phyloP scores from a whole-genome alignment of 202 grass and related monocot species.

The Cymbopogon flexuosus region DNA sequence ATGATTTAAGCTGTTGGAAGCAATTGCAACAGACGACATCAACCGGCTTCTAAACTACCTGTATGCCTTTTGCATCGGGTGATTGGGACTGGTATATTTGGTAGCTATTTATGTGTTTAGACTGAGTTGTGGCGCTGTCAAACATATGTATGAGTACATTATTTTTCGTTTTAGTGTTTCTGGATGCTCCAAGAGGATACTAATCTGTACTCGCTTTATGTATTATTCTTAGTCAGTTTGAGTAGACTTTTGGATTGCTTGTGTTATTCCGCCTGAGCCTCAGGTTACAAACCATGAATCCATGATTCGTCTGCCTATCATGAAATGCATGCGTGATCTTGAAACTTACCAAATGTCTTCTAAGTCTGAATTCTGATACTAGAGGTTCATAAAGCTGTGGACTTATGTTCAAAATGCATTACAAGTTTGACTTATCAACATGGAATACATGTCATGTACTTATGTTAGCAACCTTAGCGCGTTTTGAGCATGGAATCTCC shows the following conservation, averaged over 20 bases:
- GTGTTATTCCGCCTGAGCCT: background rate
- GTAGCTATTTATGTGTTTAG: background rate
- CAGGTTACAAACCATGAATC: background rate
- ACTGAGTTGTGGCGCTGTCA: background rate
- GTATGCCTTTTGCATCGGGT: background rate
- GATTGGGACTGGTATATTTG: background rate
- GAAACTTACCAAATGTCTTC: background rate
- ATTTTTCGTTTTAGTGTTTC: background rate
- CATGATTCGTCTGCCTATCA: background rate
- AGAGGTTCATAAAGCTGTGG: background rate
- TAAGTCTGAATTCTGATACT: background rate
- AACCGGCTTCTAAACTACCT: background rate
- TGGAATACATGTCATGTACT: background rate
- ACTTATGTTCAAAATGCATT: background rate
- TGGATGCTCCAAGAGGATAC: background rate
- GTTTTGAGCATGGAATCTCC: background rate
- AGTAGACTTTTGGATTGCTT: background rate
- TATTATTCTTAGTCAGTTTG: background rate
- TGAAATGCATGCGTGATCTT: background rate
- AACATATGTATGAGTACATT: background rate
- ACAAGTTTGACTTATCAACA: background rate
- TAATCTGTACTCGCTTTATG: background rate
- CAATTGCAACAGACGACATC: slow-evolving; percentile 5
- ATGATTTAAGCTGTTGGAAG: slow-evolving; percentile 23
- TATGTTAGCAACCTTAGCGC: background rate